Conservation (phyloP, 2,329 filamentous ascomycete species). For the Aspergillus latus region DNA sequence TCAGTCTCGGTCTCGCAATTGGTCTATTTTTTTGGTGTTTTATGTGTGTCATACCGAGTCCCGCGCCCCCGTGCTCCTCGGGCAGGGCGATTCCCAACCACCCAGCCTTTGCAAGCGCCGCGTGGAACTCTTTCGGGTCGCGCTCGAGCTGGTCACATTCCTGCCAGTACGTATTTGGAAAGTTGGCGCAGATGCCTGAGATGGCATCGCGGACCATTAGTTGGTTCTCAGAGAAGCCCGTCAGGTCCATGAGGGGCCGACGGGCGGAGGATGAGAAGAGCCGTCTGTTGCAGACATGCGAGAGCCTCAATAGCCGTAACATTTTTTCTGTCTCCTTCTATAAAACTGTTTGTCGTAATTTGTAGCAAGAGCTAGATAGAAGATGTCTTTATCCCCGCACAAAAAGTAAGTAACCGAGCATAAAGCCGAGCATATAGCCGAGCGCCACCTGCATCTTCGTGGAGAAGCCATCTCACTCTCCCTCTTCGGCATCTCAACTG, state of each 20-base stretch:
- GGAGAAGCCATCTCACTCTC: neutral
- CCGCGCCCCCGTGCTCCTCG: constrained; percentile 70
- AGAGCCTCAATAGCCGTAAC: neutral
- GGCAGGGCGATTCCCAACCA: constrained; percentile 82
- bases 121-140: constrained; percentile 74
- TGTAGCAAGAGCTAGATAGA: too few species aligned
- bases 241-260: constrained; percentile 65
- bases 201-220: constrained; percentile 71
- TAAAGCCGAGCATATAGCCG: neutral
- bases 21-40: too few species aligned
- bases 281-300: neutral
- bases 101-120: constrained; percentile 69
- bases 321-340: neutral
- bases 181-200: constrained; percentile 65
- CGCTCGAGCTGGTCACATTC: constrained; percentile 67
- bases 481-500: neutral
- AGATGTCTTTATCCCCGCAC: neutral
- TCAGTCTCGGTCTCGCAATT: neutral
- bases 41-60: constrained; percentile 50
- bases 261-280: constrained; percentile 35
- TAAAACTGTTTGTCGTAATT: too few species aligned
- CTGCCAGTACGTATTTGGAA: constrained; percentile 73
- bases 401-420: neutral
- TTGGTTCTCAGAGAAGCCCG: constrained; percentile 71
- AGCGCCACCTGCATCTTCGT: neutral